A percentile compares a stretch with the other conserved stretches of the same genome.
Evolutionary conservation across 2,329 filamentous ascomycete species (phyloP).

Genomic region (Colletotrichum australisinense): DNA sequence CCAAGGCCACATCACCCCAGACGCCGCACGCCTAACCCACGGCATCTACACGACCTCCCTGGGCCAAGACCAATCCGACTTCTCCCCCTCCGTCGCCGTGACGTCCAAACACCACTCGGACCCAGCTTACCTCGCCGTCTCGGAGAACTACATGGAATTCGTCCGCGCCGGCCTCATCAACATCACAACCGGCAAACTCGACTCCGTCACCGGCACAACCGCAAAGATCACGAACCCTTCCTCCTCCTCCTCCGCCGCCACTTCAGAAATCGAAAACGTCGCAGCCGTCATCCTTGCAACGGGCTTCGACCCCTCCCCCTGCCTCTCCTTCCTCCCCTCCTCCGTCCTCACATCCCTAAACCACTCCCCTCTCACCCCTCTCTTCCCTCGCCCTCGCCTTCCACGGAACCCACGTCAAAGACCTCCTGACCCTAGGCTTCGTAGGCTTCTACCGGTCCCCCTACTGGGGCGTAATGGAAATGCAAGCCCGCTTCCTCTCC

Average conservation of each 20-base stretch:
- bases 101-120: conserved; percentile 52
- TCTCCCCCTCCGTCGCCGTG: conserved; percentile 52
- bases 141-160: conserved; percentile 79
- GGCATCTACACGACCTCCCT: conserved; percentile 59
- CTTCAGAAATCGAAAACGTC: conserved; percentile 60
- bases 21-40: conserved; percentile 67
- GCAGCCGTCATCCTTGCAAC: conserved; percentile 80
- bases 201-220: conserved; percentile 47
- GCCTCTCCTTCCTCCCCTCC: conserved; percentile 72
- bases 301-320: conserved; percentile 75
- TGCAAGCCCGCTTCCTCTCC: conserved; percentile 80
- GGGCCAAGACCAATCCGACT: conserved; percentile 65
- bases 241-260: conserved; percentile 35
- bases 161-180: conserved; percentile 73
- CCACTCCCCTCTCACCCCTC: conserved; percentile 64
- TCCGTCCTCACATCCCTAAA: conserved; percentile 67
- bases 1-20: conserved; percentile 72
- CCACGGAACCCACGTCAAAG: conserved; percentile 71
- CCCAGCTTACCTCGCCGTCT: conserved; percentile 76
- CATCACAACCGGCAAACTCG: conserved; percentile 60
- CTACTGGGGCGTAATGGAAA: conserved; percentile 89
- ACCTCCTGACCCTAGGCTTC: conserved; percentile 76
- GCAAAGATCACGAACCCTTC: conserved; percentile 47
- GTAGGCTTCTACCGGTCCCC: conserved; percentile 87
- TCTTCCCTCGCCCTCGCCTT: conserved; percentile 75